Evolutionary conservation across 345 rosid species (phyloP).

Genomic region (Eucalyptus viminalis): DNA sequence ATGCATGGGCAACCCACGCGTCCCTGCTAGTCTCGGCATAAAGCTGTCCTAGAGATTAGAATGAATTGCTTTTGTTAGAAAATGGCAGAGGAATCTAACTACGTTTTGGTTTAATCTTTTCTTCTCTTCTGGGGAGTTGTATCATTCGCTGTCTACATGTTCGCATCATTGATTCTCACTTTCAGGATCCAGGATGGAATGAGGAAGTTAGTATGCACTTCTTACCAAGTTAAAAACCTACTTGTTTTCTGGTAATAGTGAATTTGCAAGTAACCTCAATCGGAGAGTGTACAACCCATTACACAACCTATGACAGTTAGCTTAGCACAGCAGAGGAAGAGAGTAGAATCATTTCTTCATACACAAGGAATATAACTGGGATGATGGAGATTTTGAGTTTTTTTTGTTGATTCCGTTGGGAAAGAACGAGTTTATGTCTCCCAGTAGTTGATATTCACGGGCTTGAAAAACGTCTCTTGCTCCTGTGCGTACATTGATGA

Average conservation of each 20-base stretch:
- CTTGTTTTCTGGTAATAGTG: background rate
- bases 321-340: background rate
- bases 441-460: background rate
- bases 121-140: no score
- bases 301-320: background rate
- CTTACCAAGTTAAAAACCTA: background rate
- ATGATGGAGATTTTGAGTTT: background rate
- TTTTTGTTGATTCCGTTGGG: background rate
- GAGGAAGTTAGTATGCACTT: background rate
- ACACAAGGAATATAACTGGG: background rate
- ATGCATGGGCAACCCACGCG: background rate
- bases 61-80: no score
- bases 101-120: no score
- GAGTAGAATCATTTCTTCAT: background rate
- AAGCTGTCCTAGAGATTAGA: no score
- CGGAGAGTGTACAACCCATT: background rate
- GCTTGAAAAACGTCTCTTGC: background rate
- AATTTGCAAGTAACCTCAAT: background rate
- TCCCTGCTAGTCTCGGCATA: background rate
- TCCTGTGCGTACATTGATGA: background rate
- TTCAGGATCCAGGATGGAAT: no score
- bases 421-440: background rate
- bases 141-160: no score
- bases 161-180: no score
- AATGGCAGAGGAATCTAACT: no score